Evolutionary conservation across 2,329 filamentous ascomycete species (phyloP), one percentile per base, ranked within the genome.

Genomic region (Cercospora sp.): DNA sequence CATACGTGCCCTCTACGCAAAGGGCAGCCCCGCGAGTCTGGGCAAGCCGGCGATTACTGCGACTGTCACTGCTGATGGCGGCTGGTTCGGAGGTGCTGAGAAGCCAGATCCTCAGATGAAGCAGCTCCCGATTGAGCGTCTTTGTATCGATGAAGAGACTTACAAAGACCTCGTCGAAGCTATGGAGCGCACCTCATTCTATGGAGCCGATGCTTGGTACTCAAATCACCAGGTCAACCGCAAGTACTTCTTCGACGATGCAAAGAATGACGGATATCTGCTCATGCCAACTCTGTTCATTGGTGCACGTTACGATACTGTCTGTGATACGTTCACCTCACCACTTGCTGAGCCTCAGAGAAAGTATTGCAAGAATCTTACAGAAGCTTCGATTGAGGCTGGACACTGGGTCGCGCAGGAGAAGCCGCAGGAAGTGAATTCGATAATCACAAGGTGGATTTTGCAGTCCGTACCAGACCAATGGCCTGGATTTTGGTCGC

Each of bases 161-260:
- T 76, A 75, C 63, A 66, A 73, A 7, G 74, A 72, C 16, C 65
- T 80, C 3, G 71, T 78, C 2, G 69, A 70, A 21, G 80, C 79
- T 16, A 80, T 82, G 73, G 71, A 81, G 70, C 77, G 76, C 69
- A 80, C 80, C 5, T 81, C 82, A 0, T 81, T 80, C 67, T 81
- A 77, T 70, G 74, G 77, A 1, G 74, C 79, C 1, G 78, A 76
- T 28, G 77, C 80, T 0, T 82, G 79, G 69, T 85, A 85, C 66
- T 67, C 81, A 40, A 81, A 85, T 69, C 80, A 83, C 68, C 74
- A 78, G 5, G 74, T 71, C 12, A 85, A 85, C 64, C 72, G 69
- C 2, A 78, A 77, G 45, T 85, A 82, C 71, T 79, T 77, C 6
- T 78, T 79, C 21, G 77, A 78, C 28, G 76, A 80, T 49, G 69